Percentiles rank a stretch among this genome's conserved stretches.
These are phyloP conservation scores for Fomes fomentarius DNA, from an alignment of 1,284 basidiomycete species.

Conservation along the genomic window DNA sequence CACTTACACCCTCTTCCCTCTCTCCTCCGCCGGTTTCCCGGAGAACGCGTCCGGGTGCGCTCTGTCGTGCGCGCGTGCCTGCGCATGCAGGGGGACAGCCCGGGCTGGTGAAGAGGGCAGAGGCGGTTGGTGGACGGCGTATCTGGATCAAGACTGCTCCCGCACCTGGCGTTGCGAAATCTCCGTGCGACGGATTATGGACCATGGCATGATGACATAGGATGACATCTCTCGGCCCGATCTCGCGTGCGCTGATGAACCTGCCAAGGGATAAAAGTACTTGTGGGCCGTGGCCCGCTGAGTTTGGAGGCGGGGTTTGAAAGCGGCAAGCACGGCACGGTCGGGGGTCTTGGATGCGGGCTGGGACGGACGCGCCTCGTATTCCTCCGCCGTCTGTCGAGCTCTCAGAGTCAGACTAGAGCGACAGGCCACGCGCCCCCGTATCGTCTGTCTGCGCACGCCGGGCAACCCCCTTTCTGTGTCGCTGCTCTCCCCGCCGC, in stretches of 20 bases:
- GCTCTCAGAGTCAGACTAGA: no score
- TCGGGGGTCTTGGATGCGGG: slow-evolving; percentile 3
- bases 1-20: background rate
- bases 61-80: background rate
- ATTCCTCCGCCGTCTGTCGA: no score
- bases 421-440: no score
- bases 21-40: no score
- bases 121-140: background rate
- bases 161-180: slow-evolving; percentile 7
- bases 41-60: background rate
- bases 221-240: slow-evolving; percentile 26
- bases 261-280: background rate
- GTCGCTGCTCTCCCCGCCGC: background rate
- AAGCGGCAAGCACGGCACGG: slow-evolving; percentile 8
- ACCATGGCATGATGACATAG: slow-evolving; percentile 19
- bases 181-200: slow-evolving; percentile 19
- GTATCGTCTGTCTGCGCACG: background rate
- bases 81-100: background rate
- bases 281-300: background rate
- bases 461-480: background rate
- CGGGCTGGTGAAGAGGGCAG: background rate
- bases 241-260: slow-evolving; percentile 17
- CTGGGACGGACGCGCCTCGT: no score
- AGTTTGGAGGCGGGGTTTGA: no score
- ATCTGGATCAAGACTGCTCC: slow-evolving; percentile 13